Percentiles rank a stretch among this genome's conserved stretches.
Conservation (phyloP, 305 asterid species). For the Coffea humblotiana region DNA sequence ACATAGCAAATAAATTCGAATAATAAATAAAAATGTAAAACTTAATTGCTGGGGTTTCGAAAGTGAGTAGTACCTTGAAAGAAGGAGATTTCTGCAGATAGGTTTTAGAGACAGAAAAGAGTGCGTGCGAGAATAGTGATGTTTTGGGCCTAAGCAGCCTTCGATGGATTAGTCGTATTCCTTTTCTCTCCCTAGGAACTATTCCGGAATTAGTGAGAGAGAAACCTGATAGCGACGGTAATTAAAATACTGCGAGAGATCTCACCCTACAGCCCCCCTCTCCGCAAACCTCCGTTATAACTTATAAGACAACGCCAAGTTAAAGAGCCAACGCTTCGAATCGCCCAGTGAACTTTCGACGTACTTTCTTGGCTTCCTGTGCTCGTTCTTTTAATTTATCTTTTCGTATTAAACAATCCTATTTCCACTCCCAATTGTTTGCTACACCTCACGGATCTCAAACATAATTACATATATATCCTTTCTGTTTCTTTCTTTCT, state of each 20-base stretch:
- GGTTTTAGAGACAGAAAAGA: background rate
- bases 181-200: constrained; percentile 5
- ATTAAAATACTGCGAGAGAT: background rate
- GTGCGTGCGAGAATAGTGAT: background rate
- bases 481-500: background rate
- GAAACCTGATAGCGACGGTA: background rate
- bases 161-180: background rate
- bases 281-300: background rate
- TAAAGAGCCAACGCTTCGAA: background rate
- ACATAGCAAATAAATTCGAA: background rate
- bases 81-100: background rate
- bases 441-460: too few relatives aligned
- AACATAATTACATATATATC: constrained; percentile 1
- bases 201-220: constrained; percentile 1
- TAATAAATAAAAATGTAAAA: background rate
- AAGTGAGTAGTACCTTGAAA: constrained; percentile 10
- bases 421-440: background rate
- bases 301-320: background rate
- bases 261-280: background rate
- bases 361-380: constrained; percentile 9
- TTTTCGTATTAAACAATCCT: background rate
- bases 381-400: background rate
- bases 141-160: background rate
- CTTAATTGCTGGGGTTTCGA: constrained; percentile 10
- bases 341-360: background rate